Conservation (phyloP, 192 early-diverging fungal genomes). For the Kappamyces sp. region DNA sequence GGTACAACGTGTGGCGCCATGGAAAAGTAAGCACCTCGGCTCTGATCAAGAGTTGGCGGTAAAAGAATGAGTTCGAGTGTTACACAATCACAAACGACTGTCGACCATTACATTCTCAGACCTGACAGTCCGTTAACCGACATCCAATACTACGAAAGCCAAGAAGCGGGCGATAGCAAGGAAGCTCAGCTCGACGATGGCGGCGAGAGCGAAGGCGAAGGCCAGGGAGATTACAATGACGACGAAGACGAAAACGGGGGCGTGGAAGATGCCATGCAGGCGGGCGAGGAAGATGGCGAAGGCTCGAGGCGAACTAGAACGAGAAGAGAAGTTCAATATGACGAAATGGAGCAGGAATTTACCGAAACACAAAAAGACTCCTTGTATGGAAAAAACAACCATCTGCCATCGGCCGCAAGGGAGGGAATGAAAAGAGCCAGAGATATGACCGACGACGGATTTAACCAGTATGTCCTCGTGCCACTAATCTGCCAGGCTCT, state of each 20-base stretch:
- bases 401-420: slow-evolving; percentile 11
- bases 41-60: too few species aligned
- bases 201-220: neutral
- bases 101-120: too few species aligned
- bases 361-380: slow-evolving; percentile 3
- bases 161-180: slow-evolving; percentile 10
- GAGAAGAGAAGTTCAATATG: slow-evolving; percentile 13
- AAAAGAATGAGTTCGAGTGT: too few species aligned
- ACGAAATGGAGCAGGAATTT: neutral
- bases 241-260: slow-evolving; percentile 7
- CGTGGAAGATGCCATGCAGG: slow-evolving; percentile 6
- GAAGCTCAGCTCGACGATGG: slow-evolving; percentile 7
- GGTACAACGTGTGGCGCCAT: too few species aligned
- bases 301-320: too few species aligned
- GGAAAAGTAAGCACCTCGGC: too few species aligned
- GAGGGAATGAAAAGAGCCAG: slow-evolving; percentile 7
- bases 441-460: slow-evolving; percentile 8
- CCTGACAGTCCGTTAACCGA: too few species aligned
- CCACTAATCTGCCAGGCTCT: slow-evolving; percentile 15
- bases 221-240: slow-evolving; percentile 12
- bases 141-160: slow-evolving; percentile 5
- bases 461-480: slow-evolving; percentile 8
- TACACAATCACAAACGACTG: too few species aligned
- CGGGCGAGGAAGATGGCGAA: slow-evolving; percentile 12
- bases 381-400: slow-evolving; percentile 3